Evolutionary conservation across 371 early-diverging fungal species (phyloP).

Genomic region (Haplosporangium sp.): DNA sequence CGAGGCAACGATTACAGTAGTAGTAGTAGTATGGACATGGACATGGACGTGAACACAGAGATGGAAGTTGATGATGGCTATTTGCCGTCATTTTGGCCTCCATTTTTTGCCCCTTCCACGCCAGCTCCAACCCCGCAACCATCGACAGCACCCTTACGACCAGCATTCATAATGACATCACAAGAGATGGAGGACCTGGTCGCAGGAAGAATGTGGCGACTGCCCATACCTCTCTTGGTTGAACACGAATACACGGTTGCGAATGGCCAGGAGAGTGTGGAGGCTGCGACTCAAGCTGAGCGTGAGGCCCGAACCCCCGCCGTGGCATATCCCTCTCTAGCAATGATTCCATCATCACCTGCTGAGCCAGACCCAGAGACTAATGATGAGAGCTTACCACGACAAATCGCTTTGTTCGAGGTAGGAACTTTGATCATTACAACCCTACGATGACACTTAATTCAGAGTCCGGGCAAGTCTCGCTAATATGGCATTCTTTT

Average conservation of each 20-base stretch:
- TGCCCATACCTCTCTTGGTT: conserved; percentile 6
- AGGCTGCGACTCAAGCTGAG: conserved; percentile 16
- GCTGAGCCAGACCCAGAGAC: conserved; percentile 18
- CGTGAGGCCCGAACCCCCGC: conserved; percentile 12
- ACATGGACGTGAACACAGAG: neutral
- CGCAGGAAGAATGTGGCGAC: conserved; percentile 3
- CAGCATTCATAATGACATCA: conserved; percentile 20
- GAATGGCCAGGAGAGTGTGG: conserved; percentile 19
- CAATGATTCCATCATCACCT: conserved; percentile 29
- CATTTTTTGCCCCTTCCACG: neutral
- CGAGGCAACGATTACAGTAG: neutral
- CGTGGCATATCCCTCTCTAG: conserved; percentile 1
- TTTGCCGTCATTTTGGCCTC: neutral
- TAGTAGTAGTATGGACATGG: neutral
- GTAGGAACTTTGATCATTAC: neutral
- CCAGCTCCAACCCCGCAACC: neutral
- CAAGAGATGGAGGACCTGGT: neutral
- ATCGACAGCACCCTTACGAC: neutral
- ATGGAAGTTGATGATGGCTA: neutral
- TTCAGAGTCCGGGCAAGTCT: too few species aligned
- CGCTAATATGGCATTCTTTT: neutral
- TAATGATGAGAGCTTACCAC: neutral
- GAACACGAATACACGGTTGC: neutral
- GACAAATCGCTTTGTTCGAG: conserved; percentile 3
- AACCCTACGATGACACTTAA: too few species aligned